These are phyloP conservation scores for Arabis alpina DNA, from an alignment of 345 rosid genomes.

Conservation along the genomic window DNA sequence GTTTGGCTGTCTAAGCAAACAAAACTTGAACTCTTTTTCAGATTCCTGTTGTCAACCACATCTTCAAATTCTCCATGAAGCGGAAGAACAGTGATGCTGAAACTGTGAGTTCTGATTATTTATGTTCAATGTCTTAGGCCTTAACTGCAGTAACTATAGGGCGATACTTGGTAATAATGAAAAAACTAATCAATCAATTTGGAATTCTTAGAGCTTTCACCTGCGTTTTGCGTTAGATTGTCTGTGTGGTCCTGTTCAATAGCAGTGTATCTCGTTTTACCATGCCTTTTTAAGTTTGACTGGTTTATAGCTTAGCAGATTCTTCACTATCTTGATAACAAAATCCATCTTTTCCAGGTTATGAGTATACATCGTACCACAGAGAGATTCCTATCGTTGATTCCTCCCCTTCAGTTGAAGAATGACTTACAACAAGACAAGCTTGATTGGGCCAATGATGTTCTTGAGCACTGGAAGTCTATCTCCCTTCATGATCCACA, in stretches of 20 bases:
- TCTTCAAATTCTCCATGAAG: slow-evolving; percentile 80
- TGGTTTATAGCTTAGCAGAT: slow-evolving; percentile 16
- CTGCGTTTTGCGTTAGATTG: slow-evolving; percentile 19
- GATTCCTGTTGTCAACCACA: slow-evolving; percentile 71
- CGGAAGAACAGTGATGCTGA: slow-evolving; percentile 83
- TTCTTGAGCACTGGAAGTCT: slow-evolving; percentile 49
- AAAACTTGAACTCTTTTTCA: slow-evolving; percentile 37
- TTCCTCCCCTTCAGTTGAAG: slow-evolving; percentile 59
- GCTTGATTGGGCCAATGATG: slow-evolving; percentile 53
- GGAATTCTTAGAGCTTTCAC: slow-evolving; percentile 16
- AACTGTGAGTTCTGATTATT: slow-evolving; percentile 51
- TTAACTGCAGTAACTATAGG: slow-evolving; percentile 8
- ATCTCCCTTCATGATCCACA: slow-evolving; percentile 43
- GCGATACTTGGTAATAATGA: background rate
- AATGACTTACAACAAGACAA: slow-evolving; percentile 47
- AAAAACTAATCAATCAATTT: slow-evolving; percentile 7
- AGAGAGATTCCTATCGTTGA: slow-evolving; percentile 63
- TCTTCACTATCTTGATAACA: slow-evolving; percentile 13
- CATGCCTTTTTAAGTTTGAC: slow-evolving; percentile 19
- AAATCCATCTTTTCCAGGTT: slow-evolving; percentile 55
- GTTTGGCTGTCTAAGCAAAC: background rate
- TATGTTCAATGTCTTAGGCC: slow-evolving; percentile 8
- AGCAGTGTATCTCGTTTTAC: slow-evolving; percentile 31
- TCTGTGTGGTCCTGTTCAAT: background rate
- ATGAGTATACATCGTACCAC: slow-evolving; percentile 60